These are phyloP conservation scores for Pseudogymnoascus sp. DNA, from an alignment of 2,329 filamentous ascomycete genomes.

Conservation along the genomic window DNA sequence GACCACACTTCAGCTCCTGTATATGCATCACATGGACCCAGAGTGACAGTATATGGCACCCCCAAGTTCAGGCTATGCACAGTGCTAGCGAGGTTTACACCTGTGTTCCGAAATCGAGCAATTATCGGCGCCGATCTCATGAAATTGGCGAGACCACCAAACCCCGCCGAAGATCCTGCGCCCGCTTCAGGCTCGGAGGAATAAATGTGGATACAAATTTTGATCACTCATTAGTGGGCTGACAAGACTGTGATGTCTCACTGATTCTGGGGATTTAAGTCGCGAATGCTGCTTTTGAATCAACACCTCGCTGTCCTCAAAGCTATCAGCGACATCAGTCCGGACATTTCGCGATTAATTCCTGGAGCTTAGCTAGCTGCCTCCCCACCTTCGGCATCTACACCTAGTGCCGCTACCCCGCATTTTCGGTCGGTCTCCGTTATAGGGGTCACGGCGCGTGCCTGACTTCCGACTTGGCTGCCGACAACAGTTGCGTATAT, in stretches of 20 bases:
- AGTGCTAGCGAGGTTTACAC: background rate
- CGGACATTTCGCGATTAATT: background rate
- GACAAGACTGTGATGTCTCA: background rate
- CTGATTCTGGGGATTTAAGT: background rate
- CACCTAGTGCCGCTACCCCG: background rate
- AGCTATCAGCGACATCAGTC: background rate
- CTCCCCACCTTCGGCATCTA: background rate
- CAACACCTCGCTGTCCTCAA: background rate
- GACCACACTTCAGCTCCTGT: background rate
- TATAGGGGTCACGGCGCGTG: background rate
- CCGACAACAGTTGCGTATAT: background rate
- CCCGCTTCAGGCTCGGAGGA: background rate
- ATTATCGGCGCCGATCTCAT: background rate
- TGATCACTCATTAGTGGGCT: background rate
- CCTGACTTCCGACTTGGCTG: background rate
- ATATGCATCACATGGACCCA: background rate
- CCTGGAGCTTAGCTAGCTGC: background rate
- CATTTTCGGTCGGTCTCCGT: background rate
- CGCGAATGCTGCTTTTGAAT: background rate
- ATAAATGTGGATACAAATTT: background rate
- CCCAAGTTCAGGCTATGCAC: background rate
- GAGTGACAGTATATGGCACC: background rate
- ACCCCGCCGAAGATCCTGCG: background rate
- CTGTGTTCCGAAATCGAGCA: background rate
- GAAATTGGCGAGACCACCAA: background rate